Evolutionary conservation across 1,284 basidiomycete species (phyloP).

Genomic region (Malassezia japonica): DNA sequence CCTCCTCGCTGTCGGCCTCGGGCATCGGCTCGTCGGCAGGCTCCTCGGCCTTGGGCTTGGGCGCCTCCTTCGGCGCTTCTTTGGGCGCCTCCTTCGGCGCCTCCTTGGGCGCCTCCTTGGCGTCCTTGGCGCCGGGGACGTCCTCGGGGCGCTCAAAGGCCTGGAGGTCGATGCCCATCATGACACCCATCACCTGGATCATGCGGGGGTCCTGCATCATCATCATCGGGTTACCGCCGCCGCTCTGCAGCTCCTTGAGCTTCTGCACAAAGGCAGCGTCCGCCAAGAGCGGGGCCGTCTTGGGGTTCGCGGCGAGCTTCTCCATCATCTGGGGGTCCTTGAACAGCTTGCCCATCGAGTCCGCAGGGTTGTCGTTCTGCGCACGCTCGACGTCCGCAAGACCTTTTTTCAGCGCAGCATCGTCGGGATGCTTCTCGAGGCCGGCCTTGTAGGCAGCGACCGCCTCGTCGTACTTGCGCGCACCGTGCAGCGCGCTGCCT

Average conservation of each 20-base stretch:
- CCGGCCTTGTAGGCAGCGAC: constrained; percentile 71
- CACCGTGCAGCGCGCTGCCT: constrained; percentile 86
- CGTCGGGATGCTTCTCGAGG: constrained; percentile 66
- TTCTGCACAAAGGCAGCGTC: constrained; percentile 59
- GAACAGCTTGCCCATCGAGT: constrained; percentile 69
- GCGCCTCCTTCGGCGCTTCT: constrained; percentile 46
- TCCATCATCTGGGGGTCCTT: constrained; percentile 69
- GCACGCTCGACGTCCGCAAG: constrained; percentile 54
- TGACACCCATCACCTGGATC: constrained; percentile 76
- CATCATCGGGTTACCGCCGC: constrained; percentile 47
- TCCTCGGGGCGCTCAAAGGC: constrained; percentile 73
- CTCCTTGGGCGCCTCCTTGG: constrained; percentile 13
- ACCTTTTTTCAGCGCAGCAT: constrained; percentile 71
- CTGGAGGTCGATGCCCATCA: constrained; percentile 88
- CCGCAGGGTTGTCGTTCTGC: constrained; percentile 50
- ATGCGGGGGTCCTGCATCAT: constrained; percentile 72
- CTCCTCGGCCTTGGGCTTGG: constrained; percentile 26
- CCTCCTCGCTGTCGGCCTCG: constrained; percentile 23
- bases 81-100: constrained; percentile 49
- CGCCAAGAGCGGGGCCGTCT: constrained; percentile 69
- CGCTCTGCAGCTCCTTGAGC: constrained; percentile 48
- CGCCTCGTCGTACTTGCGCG: constrained; percentile 68
- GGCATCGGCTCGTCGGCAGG: constrained; percentile 10
- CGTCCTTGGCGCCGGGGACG: constrained; percentile 61
- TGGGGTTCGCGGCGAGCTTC: constrained; percentile 77